Evolutionary conservation across 73 alveolate genomes (phyloP).

Genomic region (Paramecium sexaurelia): DNA sequence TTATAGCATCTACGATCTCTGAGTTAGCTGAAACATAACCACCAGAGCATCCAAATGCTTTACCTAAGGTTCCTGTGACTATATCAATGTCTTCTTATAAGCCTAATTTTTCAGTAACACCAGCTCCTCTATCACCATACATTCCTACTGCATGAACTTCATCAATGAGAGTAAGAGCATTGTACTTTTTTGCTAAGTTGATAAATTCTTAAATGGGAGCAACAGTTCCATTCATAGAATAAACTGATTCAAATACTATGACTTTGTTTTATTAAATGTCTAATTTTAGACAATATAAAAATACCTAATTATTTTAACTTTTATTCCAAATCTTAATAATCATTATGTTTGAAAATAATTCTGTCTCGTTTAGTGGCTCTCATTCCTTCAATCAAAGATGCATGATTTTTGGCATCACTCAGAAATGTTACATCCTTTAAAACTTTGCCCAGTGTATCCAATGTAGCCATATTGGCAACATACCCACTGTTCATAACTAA

Average conservation of each 20-base stretch:
- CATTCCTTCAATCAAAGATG: conserved; percentile 83
- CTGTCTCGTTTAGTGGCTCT: conserved; percentile 71
- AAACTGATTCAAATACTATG: conserved; percentile 82
- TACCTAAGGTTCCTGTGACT: conserved; percentile 84
- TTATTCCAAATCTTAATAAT: conserved; percentile 73
- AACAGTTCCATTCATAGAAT: conserved; percentile 82
- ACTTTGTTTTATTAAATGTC: conserved; percentile 70
- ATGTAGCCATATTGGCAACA: conserved; percentile 87
- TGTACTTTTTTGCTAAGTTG: conserved; percentile 77
- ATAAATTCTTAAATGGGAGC: conserved; percentile 73
- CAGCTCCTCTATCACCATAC: conserved; percentile 86
- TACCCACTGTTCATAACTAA: conserved; percentile 78
- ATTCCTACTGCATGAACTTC: conserved; percentile 91
- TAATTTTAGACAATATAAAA: conserved; percentile 30
- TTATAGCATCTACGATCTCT: conserved; percentile 70
- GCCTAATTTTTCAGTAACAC: conserved; percentile 75
- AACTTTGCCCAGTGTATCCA: conserved; percentile 74
- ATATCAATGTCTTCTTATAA: conserved; percentile 65
- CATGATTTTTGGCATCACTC: conserved; percentile 84
- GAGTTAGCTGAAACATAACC: conserved; percentile 79
- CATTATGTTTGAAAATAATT: conserved; percentile 79
- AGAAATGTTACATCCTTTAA: conserved; percentile 72
- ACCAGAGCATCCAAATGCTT: conserved; percentile 87
- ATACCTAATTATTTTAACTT: conserved; percentile 61
- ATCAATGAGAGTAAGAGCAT: conserved; percentile 80